Conservation (phyloP, 768 basidiomycete genomes). For the Pulveroboletus sp. region DNA sequence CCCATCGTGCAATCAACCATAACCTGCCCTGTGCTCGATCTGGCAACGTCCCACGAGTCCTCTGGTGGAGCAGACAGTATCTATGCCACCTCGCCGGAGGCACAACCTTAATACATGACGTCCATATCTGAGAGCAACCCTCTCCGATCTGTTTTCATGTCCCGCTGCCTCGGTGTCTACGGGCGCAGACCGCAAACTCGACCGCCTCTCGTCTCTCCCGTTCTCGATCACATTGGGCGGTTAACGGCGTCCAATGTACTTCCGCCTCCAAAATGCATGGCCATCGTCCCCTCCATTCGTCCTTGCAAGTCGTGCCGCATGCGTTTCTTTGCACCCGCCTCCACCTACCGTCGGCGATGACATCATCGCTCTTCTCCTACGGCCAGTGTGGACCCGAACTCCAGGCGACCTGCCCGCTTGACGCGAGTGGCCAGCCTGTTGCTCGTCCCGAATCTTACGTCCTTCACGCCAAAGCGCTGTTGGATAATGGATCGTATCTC, state of each 20-base stretch:
- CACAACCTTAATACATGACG: slow-evolving; percentile 1
- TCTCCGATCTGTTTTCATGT: slow-evolving; percentile 4
- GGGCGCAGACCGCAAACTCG: slow-evolving; percentile 9
- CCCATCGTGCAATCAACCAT: slow-evolving; percentile 5
- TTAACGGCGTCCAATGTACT: background rate
- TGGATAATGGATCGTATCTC: background rate
- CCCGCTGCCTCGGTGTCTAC: slow-evolving; percentile 1
- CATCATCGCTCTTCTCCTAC: background rate
- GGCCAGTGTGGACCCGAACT: background rate
- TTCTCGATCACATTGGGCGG: slow-evolving; percentile 4
- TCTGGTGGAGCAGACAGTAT: background rate
- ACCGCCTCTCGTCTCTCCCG: background rate
- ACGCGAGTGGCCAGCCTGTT: slow-evolving; percentile 4
- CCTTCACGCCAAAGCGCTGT: background rate
- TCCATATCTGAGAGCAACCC: background rate
- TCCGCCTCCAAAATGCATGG: slow-evolving; percentile 5
- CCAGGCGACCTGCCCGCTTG: background rate
- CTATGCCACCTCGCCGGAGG: background rate
- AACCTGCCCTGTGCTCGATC: background rate
- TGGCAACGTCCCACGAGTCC: background rate
- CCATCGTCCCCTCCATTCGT: background rate
- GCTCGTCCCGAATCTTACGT: slow-evolving; percentile 9
- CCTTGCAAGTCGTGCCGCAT: background rate
- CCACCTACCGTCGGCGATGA: background rate
- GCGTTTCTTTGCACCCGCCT: background rate